Evolutionary conservation across 768 basidiomycete species (phyloP), one percentile per base, ranked within the genome.

Genomic region (Auricularia auricula-judae): DNA sequence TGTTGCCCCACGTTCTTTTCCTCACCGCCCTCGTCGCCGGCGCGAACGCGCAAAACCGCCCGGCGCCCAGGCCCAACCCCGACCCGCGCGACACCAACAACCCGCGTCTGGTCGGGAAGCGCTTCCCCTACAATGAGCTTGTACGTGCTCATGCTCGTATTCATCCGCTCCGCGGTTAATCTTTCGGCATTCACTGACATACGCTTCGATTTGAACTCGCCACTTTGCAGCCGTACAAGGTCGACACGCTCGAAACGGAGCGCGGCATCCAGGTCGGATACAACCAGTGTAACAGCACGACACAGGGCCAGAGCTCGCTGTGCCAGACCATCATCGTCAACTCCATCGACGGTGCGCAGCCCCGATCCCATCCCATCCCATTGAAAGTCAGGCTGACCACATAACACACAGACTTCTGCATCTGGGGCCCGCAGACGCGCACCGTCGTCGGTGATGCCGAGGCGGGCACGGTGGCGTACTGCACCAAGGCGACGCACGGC

Each of bases 251-350:
- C 66, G 44, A 44, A 75, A 54, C 0, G 12, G 14, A 34, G 60
- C 60, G 43, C 12, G 33, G 23, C 62, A 4, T 5, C 16, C 42
- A 33, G 21, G 56, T 43, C 36, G 39, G 29, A 1, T 65, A 66
- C 44, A 87, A 87, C 72, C 69, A 76, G 12, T 88, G 86, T 72
- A 89, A 88, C 73, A 80, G 82, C 0, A 84, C 85, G 21, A 88
- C 88, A 0, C 78, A 84, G 65, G 81, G 78, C 72, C 82, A 81
- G 66, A 62, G 76, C 10, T 88, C 89, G 0, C 73, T 83, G 39
- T 91, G 89, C 72, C 89, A 91, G 73, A 91, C 88, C 0, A 75
- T 79, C 7, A 82, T 83, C 73, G 76, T 86, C 65, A 89, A 88
- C 82, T 81, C 72, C 65, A 78, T 81, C 11, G 72, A 73, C 36